Evolutionary conservation across 1,284 basidiomycete genomes (phyloP), one percentile per base, ranked within the genome.

Genomic region (Uromyces viciae-fabae): DNA sequence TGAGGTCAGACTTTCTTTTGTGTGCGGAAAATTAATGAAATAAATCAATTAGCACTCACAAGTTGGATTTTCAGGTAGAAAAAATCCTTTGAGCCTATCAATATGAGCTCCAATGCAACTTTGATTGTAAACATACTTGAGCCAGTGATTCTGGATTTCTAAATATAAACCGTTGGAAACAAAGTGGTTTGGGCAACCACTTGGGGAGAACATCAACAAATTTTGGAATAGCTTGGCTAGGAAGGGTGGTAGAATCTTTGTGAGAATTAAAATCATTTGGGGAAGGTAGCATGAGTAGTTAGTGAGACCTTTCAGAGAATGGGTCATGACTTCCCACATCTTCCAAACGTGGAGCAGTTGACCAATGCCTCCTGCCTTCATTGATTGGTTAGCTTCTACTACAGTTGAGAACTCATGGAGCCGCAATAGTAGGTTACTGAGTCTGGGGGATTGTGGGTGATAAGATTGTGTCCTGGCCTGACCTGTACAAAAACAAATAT

Each of bases 121-220:
- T 9, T 60, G 54, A 28, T 75, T 75, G 8, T 42, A 75, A 28
- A 75, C 56, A 7, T 38, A 75, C 22, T 60, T 75, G 0, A 75
- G n/a, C 73, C 73, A 75, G 25, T 75, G 60, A 28, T 75, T 75
- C 19, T 75, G 54, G 8, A 60, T 40, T 40, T 75, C 73, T 15
- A 75, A 52, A 19, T 75, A 75, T 22, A 60, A 75, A 36, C 60
- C 73, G 42, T 75, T 75, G 9, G 73, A 7, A 0, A 60, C 36
- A 38, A 75, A 75, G 22, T 68, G 75, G 33, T 46, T 40, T 11
- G 64, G 31, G n/a, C 49, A 36, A 14, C 75, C 62, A 33, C 58
- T 75, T 28, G 73, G 73, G 3, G 54, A 75, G 38, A 75, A n/a
- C 38, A 75, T 14, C 5, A 75, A 17, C 1, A 40, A 75, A 36